phyloP scores from a whole-genome alignment of 306 rosid genomes.

The Trifolium subterraneum region DNA sequence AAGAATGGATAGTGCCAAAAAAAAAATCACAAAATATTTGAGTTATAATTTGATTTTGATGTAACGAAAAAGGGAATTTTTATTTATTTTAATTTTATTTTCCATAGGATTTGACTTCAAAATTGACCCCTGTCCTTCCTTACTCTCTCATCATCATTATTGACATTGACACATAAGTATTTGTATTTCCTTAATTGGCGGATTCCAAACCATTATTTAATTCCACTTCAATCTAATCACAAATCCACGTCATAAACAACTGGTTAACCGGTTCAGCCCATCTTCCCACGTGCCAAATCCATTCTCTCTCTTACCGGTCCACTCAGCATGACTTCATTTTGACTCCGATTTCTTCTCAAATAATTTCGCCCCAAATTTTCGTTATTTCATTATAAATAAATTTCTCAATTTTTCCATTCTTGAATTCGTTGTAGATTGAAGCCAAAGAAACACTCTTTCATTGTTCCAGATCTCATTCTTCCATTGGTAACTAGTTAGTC shows the following conservation, averaged over 20 bases:
- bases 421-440: slow-evolving; percentile 63
- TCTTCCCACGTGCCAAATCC: too few species aligned
- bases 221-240: too few species aligned
- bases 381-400: slow-evolving; percentile 41
- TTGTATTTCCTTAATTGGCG: not conserved
- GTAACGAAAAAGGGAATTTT: too few species aligned
- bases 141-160: slow-evolving; percentile 2
- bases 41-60: too few species aligned
- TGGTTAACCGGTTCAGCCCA: not conserved
- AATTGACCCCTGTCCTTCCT: slow-evolving; percentile 42
- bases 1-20: too few species aligned
- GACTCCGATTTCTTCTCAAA: slow-evolving; percentile 40
- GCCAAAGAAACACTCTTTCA: slow-evolving; percentile 33
- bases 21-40: too few species aligned
- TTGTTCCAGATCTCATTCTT: slow-evolving; percentile 38
- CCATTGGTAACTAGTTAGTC: not conserved
- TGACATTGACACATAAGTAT: slow-evolving; percentile 1
- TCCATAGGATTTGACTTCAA: not conserved
- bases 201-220: too few species aligned
- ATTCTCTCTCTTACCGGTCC: slow-evolving; percentile 1
- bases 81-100: too few species aligned
- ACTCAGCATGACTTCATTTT: slow-evolving; percentile 53
- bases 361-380: slow-evolving; percentile 51
- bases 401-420: slow-evolving; percentile 53
- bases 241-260: slow-evolving; percentile 15